phyloP scores from a whole-genome alignment of 495 filamentous ascomycete genomes.

The Xylaria flabelliformis region DNA sequence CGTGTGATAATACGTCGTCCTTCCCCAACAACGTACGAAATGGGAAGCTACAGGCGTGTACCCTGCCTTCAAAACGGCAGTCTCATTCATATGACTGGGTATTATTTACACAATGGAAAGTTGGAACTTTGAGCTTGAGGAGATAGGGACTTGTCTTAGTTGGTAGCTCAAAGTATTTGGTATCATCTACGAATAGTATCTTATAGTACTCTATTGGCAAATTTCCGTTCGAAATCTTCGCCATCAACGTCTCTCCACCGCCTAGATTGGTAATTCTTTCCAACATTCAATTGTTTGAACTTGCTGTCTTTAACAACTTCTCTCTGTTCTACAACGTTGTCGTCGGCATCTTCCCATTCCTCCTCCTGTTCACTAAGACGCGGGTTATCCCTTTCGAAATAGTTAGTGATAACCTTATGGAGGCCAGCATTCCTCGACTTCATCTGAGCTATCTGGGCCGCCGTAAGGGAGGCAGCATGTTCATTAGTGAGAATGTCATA shows the following conservation, averaged over 20 bases:
- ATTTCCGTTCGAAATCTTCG: constrained; percentile 2
- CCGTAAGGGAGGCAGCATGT: constrained; percentile 5
- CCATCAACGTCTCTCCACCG: not conserved
- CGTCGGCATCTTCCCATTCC: not conserved
- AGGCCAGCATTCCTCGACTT: constrained; percentile 39
- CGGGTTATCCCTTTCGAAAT: constrained; percentile 13
- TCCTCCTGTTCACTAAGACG: not conserved
- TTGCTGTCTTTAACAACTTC: not conserved
- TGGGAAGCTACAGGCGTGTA: not conserved
- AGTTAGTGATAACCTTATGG: constrained; percentile 28
- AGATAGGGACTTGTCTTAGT: constrained; percentile 16
- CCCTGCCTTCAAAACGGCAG: not conserved
- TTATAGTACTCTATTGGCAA: not conserved
- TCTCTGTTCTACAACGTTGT: not conserved
- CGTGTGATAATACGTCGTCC: not conserved
- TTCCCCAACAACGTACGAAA: not conserved
- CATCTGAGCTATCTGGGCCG: constrained; percentile 22
- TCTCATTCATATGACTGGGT: not conserved
- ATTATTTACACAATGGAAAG: not conserved
- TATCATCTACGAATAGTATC: constrained; percentile 7
- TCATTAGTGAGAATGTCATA: constrained; percentile 36
- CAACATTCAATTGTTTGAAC: not conserved
- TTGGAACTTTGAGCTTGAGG: not conserved
- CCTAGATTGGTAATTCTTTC: not conserved
- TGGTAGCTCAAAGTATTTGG: constrained; percentile 12